phyloP scores from a whole-genome alignment of 306 rosid species.

The Pterocarpus macrocarpus region DNA sequence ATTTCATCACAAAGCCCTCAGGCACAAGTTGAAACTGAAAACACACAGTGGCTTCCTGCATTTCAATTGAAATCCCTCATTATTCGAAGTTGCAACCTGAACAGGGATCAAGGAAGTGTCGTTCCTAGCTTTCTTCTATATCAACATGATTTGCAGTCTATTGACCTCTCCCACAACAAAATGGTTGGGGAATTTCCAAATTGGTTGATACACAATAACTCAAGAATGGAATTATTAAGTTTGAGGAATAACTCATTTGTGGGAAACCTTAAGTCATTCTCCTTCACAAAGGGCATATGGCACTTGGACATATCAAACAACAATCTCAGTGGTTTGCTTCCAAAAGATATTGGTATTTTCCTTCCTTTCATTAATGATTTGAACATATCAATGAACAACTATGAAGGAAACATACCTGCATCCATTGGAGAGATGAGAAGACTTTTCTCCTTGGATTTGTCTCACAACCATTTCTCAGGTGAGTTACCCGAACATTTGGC shows the following conservation, averaged over 20 bases:
- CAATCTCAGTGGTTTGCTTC: conserved; percentile 31
- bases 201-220: conserved; percentile 46
- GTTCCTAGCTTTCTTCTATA: too few relatives aligned
- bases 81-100: too few relatives aligned
- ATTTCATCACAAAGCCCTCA: too few relatives aligned
- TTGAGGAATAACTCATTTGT: background rate
- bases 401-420: conserved; percentile 39
- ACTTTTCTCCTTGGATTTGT: background rate
- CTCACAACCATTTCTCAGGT: conserved; percentile 34
- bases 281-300: background rate
- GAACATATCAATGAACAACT: conserved; percentile 30
- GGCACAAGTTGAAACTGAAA: too few relatives aligned
- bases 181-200: conserved; percentile 37
- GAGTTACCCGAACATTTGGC: conserved; percentile 9
- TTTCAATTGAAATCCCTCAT: too few relatives aligned
- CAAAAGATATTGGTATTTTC: conserved; percentile 34
- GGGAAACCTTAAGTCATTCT: background rate
- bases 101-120: too few relatives aligned
- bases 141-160: background rate
- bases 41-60: too few relatives aligned
- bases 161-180: conserved; percentile 41
- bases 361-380: background rate
- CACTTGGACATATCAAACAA: conserved; percentile 42
- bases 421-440: conserved; percentile 36
- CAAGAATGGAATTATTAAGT: background rate